phyloP scores from a whole-genome alignment of 78 protist species.

The Dictyostelium capitatum region DNA sequence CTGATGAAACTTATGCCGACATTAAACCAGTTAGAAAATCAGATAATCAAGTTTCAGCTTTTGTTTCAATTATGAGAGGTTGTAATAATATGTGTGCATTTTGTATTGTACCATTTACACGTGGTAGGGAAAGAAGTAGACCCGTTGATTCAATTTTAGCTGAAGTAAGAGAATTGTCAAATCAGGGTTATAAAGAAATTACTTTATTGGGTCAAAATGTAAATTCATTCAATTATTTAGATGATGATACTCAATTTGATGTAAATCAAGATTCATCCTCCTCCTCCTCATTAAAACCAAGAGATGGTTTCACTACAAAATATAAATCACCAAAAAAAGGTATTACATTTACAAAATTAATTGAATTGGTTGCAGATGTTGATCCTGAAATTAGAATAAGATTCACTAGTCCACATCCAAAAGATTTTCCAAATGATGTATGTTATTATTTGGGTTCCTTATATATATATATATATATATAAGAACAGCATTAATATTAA shows the following conservation, averaged over 20 bases:
- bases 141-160: constrained; percentile 78
- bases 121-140: constrained; percentile 95
- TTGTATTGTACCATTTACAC: constrained; percentile 97
- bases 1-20: constrained; percentile 97
- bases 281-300: neutral
- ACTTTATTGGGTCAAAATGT: constrained; percentile 97
- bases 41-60: constrained; percentile 74
- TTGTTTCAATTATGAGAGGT: constrained; percentile 90
- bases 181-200: constrained; percentile 77
- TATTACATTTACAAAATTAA: constrained; percentile 76
- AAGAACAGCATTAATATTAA: too few relatives aligned
- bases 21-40: constrained; percentile 93
- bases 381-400: constrained; percentile 92
- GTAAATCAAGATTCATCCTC: too few relatives aligned
- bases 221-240: constrained; percentile 87
- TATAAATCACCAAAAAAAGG: constrained; percentile 85
- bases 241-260: neutral
- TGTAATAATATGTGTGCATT: constrained; percentile 97
- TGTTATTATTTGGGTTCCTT: too few relatives aligned
- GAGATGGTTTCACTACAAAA: constrained; percentile 87
- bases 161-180: constrained; percentile 83
- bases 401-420: constrained; percentile 98
- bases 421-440: constrained; percentile 93
- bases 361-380: constrained; percentile 71
- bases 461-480: too few relatives aligned